phyloP scores from a whole-genome alignment of 1,284 basidiomycete genomes.

The Ceratobasidium papillatum region DNA sequence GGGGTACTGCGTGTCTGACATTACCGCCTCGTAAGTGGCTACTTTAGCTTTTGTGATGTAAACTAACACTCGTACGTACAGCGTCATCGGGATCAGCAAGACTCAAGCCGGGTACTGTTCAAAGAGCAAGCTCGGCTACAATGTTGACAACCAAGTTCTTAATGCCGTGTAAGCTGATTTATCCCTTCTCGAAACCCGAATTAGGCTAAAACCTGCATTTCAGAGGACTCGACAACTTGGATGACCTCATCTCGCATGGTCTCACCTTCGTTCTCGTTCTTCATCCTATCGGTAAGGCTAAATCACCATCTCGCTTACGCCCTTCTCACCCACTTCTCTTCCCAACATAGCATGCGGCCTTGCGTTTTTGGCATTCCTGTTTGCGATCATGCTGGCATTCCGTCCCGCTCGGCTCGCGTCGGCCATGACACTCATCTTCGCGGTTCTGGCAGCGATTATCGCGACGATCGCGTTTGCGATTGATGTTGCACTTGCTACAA shows the following conservation, averaged over 20 bases:
- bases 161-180: constrained; percentile 56
- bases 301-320: neutral
- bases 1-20: constrained; percentile 65
- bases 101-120: constrained; percentile 58
- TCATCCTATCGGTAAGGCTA: constrained; percentile 59
- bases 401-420: constrained; percentile 48
- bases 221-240: constrained; percentile 52
- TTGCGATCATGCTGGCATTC: constrained; percentile 58
- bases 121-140: constrained; percentile 60
- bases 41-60: constrained; percentile 36
- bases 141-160: constrained; percentile 60
- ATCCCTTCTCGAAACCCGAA: constrained; percentile 16
- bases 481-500: constrained; percentile 58
- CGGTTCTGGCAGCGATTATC: constrained; percentile 56
- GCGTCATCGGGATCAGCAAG: constrained; percentile 56
- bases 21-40: constrained; percentile 51
- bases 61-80: constrained; percentile 48
- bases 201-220: constrained; percentile 6
- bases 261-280: constrained; percentile 56
- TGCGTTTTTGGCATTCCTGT: constrained; percentile 61
- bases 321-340: constrained; percentile 38
- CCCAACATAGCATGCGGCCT: constrained; percentile 57
- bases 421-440: constrained; percentile 51
- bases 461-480: constrained; percentile 64
- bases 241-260: constrained; percentile 54